A percentile compares a stretch with the other conserved stretches of the same genome.
These are phyloP conservation scores for Eucalyptus regnans DNA, from an alignment of 345 rosid genomes.

Conservation along the genomic window DNA sequence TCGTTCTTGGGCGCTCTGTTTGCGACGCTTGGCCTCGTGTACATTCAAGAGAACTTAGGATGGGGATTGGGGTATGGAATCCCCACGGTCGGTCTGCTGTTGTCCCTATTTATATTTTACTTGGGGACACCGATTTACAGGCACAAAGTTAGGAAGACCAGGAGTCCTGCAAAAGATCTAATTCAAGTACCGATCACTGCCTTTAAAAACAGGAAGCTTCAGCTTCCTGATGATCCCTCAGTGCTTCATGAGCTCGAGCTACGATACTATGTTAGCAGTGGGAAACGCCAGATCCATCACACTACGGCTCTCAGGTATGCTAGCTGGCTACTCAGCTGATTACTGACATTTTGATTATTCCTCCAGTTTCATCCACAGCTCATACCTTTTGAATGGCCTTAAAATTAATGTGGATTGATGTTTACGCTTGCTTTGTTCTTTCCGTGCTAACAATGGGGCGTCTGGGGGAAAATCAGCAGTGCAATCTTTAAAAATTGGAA, in stretches of 20 bases:
- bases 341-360: neutral
- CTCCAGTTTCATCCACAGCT: neutral
- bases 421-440: neutral
- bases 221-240: slow-evolving; percentile 28
- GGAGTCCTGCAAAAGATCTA: slow-evolving; percentile 53
- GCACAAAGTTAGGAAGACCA: slow-evolving; percentile 50
- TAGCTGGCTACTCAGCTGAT: neutral
- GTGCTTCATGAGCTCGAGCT: slow-evolving; percentile 54
- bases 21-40: slow-evolving; percentile 76
- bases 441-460: neutral
- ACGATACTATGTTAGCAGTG: slow-evolving; percentile 36
- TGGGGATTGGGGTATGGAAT: slow-evolving; percentile 91
- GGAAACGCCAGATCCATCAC: slow-evolving; percentile 58
- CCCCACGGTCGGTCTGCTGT: slow-evolving; percentile 59
- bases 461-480: neutral
- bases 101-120: slow-evolving; percentile 63
- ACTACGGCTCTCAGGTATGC: slow-evolving; percentile 53
- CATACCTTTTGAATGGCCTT: neutral
- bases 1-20: slow-evolving; percentile 64
- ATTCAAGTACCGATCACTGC: slow-evolving; percentile 46
- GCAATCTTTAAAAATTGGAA: neutral
- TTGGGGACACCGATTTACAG: slow-evolving; percentile 77
- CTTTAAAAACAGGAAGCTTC: slow-evolving; percentile 43
- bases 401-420: neutral
- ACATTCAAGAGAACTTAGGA: slow-evolving; percentile 80